A percentile compares a stretch with the other conserved stretches of the same genome.
phyloP scores from a whole-genome alignment of 495 filamentous ascomycete species.

The Cetradonia linearis region DNA sequence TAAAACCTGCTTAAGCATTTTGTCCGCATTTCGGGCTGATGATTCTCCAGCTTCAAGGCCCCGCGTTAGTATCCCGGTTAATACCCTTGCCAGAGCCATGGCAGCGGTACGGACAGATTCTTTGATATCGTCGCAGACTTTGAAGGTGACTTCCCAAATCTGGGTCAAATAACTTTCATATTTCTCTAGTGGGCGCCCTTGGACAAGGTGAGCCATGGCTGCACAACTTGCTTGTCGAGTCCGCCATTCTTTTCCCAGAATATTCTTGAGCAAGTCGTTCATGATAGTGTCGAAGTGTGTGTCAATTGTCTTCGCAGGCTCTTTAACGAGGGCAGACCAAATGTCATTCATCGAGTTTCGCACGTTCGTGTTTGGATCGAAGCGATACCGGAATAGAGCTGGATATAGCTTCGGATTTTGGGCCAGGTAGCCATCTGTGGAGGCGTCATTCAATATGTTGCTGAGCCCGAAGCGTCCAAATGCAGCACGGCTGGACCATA shows the following conservation, averaged over 20 bases:
- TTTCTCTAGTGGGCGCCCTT: slow-evolving; percentile 60
- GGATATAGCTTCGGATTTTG: slow-evolving; percentile 88
- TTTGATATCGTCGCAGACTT: slow-evolving; percentile 85
- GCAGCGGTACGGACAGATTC: slow-evolving; percentile 75
- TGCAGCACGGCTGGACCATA: slow-evolving; percentile 89
- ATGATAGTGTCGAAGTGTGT: slow-evolving; percentile 76
- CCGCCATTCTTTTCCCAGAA: slow-evolving; percentile 85
- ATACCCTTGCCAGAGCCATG: slow-evolving; percentile 63
- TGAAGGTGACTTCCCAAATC: slow-evolving; percentile 75
- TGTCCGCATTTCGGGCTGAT: slow-evolving; percentile 54
- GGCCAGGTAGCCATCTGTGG: slow-evolving; percentile 56
- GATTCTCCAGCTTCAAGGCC: slow-evolving; percentile 72
- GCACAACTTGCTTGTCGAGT: slow-evolving; percentile 83
- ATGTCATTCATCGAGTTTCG: slow-evolving; percentile 94
- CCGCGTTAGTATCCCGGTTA: slow-evolving; percentile 73
- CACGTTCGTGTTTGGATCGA: slow-evolving; percentile 88
- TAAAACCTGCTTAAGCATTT: slow-evolving; percentile 72
- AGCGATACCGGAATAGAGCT: slow-evolving; percentile 86
- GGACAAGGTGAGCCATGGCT: slow-evolving; percentile 77
- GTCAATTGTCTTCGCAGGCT: slow-evolving; percentile 61
- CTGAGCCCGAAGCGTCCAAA: slow-evolving; percentile 91
- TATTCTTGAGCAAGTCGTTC: slow-evolving; percentile 70
- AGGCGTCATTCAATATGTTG: slow-evolving; percentile 79
- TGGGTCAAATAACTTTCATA: slow-evolving; percentile 76
- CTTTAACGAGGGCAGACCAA: slow-evolving; percentile 86